Conservation (phyloP, 495 filamentous ascomycete genomes). For the Cercophora scortea region DNA sequence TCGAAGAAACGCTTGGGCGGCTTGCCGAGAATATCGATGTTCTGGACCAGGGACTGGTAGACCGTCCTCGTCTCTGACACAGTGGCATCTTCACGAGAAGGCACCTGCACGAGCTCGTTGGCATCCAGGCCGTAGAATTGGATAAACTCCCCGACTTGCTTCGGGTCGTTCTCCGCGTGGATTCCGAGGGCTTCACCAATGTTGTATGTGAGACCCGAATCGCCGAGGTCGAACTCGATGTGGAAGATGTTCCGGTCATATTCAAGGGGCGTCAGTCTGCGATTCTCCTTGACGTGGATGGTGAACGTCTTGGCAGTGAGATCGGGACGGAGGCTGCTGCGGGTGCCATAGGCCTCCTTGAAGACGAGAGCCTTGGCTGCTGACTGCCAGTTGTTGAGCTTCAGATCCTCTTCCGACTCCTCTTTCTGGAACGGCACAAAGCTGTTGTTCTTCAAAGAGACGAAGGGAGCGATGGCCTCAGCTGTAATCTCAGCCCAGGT, state of each 20-base stretch:
- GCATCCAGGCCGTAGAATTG: slow-evolving; percentile 76
- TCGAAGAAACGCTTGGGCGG: slow-evolving; percentile 98
- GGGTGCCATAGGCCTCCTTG: slow-evolving; percentile 85
- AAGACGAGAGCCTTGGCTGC: slow-evolving; percentile 84
- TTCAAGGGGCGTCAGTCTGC: slow-evolving; percentile 74
- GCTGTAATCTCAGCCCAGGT: slow-evolving; percentile 64
- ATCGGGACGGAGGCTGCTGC: slow-evolving; percentile 71
- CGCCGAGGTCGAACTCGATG: slow-evolving; percentile 93
- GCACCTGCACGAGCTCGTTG: slow-evolving; percentile 80
- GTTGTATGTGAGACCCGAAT: slow-evolving; percentile 85
- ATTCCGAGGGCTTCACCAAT: slow-evolving; percentile 98
- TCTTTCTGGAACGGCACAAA: slow-evolving; percentile 75
- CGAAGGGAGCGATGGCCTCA: slow-evolving; percentile 37
- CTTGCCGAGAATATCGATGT: slow-evolving; percentile 93
- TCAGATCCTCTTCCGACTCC: slow-evolving; percentile 54
- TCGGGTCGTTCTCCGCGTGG: slow-evolving; percentile 82
- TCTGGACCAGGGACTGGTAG: slow-evolving; percentile 86
- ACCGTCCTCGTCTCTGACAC: slow-evolving; percentile 85
- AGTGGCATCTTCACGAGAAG: slow-evolving; percentile 70
- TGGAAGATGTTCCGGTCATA: slow-evolving; percentile 99
- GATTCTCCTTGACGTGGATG: slow-evolving; percentile 89
- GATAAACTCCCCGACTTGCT: slow-evolving; percentile 78
- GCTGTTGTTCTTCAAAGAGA: slow-evolving; percentile 59
- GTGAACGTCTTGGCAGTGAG: slow-evolving; percentile 76
- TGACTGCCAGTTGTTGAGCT: slow-evolving; percentile 68